Evolutionary conservation across 768 basidiomycete genomes (phyloP).

Genomic region (Suillus bovinus): DNA sequence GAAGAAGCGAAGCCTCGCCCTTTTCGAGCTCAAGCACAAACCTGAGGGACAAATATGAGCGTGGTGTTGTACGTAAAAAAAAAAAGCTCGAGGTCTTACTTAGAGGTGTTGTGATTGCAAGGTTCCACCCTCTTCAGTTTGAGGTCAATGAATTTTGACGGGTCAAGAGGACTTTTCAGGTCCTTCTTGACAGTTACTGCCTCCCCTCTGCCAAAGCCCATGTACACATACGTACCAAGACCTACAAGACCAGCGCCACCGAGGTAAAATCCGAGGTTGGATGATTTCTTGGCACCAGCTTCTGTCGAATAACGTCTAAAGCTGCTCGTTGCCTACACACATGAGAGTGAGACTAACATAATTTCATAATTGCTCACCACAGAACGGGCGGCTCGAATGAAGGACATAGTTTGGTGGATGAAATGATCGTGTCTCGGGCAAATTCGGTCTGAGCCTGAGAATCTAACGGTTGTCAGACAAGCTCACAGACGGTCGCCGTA

Average conservation of each 20-base stretch:
- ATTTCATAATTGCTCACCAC: slow-evolving; percentile 30
- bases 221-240: slow-evolving; percentile 51
- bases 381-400: slow-evolving; percentile 44
- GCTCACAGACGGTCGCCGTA: no score
- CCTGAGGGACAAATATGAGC: slow-evolving; percentile 35
- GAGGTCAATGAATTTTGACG: slow-evolving; percentile 76
- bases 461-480: background rate
- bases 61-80: background rate
- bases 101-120: slow-evolving; percentile 94
- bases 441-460: slow-evolving; percentile 18
- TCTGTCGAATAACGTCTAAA: slow-evolving; percentile 49
- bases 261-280: slow-evolving; percentile 49
- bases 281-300: slow-evolving; percentile 44
- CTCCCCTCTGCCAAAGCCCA: slow-evolving; percentile 37
- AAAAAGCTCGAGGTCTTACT: slow-evolving; percentile 40
- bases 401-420: slow-evolving; percentile 40
- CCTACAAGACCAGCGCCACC: slow-evolving; percentile 48
- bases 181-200: slow-evolving; percentile 38
- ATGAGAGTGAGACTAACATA: background rate
- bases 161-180: slow-evolving; percentile 71
- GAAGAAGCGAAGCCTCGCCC: slow-evolving; percentile 74
- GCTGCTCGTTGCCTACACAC: slow-evolving; percentile 33
- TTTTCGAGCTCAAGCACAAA: slow-evolving; percentile 83
- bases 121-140: slow-evolving; percentile 77
- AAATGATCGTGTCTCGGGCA: background rate